These are phyloP conservation scores for Ashbya aceris DNA, from an alignment of 1,139 yeast species.

Conservation along the genomic window DNA sequence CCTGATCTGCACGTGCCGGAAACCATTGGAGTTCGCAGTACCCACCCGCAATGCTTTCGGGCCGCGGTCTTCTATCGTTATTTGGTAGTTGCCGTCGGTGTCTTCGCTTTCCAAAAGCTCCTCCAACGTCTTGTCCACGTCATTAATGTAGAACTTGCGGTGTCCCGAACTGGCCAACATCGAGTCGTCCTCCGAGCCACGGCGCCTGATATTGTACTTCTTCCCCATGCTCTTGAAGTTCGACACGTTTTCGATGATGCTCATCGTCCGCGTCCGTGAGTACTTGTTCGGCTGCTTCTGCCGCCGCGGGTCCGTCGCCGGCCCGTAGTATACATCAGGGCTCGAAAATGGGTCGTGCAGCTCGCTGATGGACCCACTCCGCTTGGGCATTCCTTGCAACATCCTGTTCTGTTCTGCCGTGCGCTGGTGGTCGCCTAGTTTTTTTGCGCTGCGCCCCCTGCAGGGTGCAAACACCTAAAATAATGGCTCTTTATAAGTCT, in stretches of 20 bases:
- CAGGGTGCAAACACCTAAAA: too few relatives aligned
- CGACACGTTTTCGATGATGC: slow-evolving; percentile 29
- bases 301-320: slow-evolving; percentile 45
- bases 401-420: neutral
- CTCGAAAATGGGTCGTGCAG: slow-evolving; percentile 50
- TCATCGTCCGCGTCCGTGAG: slow-evolving; percentile 33
- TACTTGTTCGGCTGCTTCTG: slow-evolving; percentile 10
- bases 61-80: slow-evolving; percentile 86
- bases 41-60: slow-evolving; percentile 84
- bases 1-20: slow-evolving; percentile 58
- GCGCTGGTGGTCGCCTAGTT: too few relatives aligned
- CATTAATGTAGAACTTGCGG: slow-evolving; percentile 58
- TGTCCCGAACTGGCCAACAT: slow-evolving; percentile 30
- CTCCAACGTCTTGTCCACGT: slow-evolving; percentile 64
- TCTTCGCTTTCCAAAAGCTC: slow-evolving; percentile 72
- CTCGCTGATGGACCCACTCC: slow-evolving; percentile 26
- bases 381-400: slow-evolving; percentile 6
- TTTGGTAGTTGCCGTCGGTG: slow-evolving; percentile 78
- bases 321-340: slow-evolving; percentile 67
- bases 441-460: too few relatives aligned
- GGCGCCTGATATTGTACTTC: slow-evolving; percentile 33
- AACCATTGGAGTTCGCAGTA: slow-evolving; percentile 79
- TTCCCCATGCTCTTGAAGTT: slow-evolving; percentile 15
- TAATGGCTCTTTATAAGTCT: too few relatives aligned
- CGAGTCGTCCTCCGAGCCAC: slow-evolving; percentile 62